phyloP scores from a whole-genome alignment of 768 basidiomycete species.

The Naganishia vishniacii region DNA sequence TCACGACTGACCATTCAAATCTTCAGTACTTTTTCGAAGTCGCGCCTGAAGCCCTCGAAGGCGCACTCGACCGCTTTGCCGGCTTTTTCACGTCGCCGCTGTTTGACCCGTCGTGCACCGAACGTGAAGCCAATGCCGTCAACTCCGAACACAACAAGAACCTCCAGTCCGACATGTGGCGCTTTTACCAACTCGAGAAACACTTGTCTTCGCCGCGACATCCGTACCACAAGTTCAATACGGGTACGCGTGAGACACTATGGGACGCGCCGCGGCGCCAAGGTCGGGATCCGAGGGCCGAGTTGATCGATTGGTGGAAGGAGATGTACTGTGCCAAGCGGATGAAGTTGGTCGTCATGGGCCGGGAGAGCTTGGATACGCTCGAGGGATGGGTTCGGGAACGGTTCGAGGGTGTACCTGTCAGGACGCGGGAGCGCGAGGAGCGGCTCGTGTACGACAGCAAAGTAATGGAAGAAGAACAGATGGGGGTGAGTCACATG shows the following conservation, averaged over 20 bases:
- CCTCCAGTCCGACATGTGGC: constrained; percentile 69
- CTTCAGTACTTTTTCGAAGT: constrained; percentile 64
- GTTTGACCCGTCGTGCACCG: constrained; percentile 55
- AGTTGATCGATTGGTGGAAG: constrained; percentile 52
- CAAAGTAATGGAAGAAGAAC: constrained; percentile 36
- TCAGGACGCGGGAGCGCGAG: constrained; percentile 35
- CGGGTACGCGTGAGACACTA: constrained; percentile 58
- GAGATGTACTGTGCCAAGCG: constrained; percentile 50
- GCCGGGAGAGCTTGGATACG: constrained; percentile 46
- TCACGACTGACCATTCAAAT: constrained; percentile 58
- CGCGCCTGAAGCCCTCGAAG: constrained; percentile 54
- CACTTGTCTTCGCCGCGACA: constrained; percentile 71
- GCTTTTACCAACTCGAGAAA: constrained; percentile 93
- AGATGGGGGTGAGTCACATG: constrained; percentile 40
- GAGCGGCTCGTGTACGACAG: constrained; percentile 37
- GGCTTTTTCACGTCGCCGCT: constrained; percentile 89
- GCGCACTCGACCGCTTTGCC: constrained; percentile 49
- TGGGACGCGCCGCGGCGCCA: constrained; percentile 48
- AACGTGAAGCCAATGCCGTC: constrained; percentile 70
- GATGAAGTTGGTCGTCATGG: constrained; percentile 58
- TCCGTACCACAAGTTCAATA: constrained; percentile 86
- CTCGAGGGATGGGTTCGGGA: constrained; percentile 45
- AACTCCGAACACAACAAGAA: constrained; percentile 83
- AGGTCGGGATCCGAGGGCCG: constrained; percentile 49
- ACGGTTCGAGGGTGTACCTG: constrained; percentile 41